Evolutionary conservation across 2,329 filamentous ascomycete genomes (phyloP).

Genomic region (Davidsoniella eucalypti): DNA sequence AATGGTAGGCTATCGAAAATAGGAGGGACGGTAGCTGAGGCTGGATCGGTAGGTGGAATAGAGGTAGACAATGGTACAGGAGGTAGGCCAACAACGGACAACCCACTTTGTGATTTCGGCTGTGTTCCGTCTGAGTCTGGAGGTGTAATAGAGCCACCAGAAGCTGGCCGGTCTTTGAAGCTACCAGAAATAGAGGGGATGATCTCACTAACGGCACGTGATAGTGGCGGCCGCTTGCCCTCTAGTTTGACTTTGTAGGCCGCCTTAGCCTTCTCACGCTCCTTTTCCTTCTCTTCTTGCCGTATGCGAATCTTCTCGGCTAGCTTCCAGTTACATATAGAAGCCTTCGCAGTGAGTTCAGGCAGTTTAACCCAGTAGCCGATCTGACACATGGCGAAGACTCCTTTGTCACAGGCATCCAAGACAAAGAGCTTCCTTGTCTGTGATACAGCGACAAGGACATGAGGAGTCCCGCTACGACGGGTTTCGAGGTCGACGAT

Average conservation of each 20-base stretch:
- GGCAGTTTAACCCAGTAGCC: conserved; percentile 48
- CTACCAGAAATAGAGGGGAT: background rate
- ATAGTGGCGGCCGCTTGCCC: conserved; percentile 2
- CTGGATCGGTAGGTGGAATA: too few relatives aligned
- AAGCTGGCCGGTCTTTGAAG: background rate
- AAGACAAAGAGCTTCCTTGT: conserved; percentile 7
- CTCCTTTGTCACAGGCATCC: conserved; percentile 22
- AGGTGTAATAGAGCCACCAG: background rate
- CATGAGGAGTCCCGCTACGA: conserved; percentile 34
- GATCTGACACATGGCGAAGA: conserved; percentile 54
- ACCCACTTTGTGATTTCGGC: background rate
- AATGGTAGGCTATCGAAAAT: conserved; percentile 1
- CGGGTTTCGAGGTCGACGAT: conserved; percentile 47
- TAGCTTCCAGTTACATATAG: conserved; percentile 23
- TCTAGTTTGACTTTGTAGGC: background rate
- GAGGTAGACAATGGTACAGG: background rate
- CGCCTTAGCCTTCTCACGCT: conserved; percentile 6
- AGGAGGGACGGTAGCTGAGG: background rate
- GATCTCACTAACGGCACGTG: background rate
- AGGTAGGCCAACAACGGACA: background rate
- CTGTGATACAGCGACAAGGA: conserved; percentile 31
- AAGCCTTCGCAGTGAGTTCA: conserved; percentile 33
- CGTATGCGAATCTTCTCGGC: conserved; percentile 19
- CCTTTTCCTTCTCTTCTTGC: conserved; percentile 14
- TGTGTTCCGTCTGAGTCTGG: background rate